phyloP scores from a whole-genome alignment of 2,329 filamentous ascomycete species.

The Xylariales sp. region DNA sequence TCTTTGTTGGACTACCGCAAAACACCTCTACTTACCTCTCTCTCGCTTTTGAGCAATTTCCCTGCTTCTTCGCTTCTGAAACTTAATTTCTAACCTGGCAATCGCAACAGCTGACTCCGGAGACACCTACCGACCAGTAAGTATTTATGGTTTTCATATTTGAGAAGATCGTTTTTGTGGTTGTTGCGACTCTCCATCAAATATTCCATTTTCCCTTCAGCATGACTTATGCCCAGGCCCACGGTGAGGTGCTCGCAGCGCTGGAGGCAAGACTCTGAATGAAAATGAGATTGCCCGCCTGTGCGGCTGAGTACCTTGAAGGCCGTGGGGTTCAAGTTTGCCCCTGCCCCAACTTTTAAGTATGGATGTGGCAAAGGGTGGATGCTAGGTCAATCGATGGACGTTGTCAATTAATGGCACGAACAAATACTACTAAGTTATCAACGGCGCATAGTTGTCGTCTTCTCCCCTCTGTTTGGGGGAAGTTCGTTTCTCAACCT shows the following conservation, averaged over 20 bases:
- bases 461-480: slow-evolving; percentile 1
- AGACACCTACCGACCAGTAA: slow-evolving; percentile 69
- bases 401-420: slow-evolving; percentile 7
- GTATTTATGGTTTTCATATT: slow-evolving; percentile 36
- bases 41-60: slow-evolving; percentile 37
- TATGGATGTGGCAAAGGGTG: slow-evolving; percentile 10
- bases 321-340: slow-evolving; percentile 8
- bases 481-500: slow-evolving; percentile 14
- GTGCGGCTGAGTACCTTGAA: slow-evolving; percentile 14
- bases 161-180: neutral
- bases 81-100: slow-evolving; percentile 54
- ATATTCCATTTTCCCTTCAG: neutral
- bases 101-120: slow-evolving; percentile 65
- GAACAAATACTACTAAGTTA: slow-evolving; percentile 6
- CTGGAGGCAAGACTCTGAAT: slow-evolving; percentile 18
- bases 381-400: slow-evolving; percentile 4
- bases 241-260: slow-evolving; percentile 18
- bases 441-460: slow-evolving; percentile 2
- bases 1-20: slow-evolving; percentile 18
- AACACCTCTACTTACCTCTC: slow-evolving; percentile 16
- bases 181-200: neutral
- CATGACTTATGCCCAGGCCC: slow-evolving; percentile 1
- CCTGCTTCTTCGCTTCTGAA: slow-evolving; percentile 43
- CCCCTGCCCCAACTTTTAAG: slow-evolving; percentile 4
- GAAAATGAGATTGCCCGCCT: slow-evolving; percentile 9